These are phyloP conservation scores for Aspergillus indologenus DNA, from an alignment of 495 filamentous ascomycete genomes.

Conservation along the genomic window DNA sequence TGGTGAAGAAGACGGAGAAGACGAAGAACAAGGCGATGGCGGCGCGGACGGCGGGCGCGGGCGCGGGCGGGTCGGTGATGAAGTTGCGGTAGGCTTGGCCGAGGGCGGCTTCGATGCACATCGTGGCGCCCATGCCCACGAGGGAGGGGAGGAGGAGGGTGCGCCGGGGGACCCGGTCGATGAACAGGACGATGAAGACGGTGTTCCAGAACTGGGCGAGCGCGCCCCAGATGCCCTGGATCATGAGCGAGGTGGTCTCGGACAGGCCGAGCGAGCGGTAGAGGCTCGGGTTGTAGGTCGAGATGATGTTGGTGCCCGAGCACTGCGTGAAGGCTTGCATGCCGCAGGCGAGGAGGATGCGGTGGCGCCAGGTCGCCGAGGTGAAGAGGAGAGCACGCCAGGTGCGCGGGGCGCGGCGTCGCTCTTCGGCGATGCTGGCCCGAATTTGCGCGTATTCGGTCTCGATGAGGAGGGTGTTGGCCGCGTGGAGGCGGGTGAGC, in stretches of 20 bases:
- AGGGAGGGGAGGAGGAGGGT: slow-evolving; percentile 52
- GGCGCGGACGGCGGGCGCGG: slow-evolving; percentile 43
- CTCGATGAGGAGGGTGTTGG: slow-evolving; percentile 7
- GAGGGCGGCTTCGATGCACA: slow-evolving; percentile 48
- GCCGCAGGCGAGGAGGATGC: slow-evolving; percentile 15
- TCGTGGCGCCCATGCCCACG: slow-evolving; percentile 49
- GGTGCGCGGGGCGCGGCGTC: slow-evolving; percentile 9
- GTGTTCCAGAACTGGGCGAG: slow-evolving; percentile 51
- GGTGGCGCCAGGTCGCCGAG: slow-evolving; percentile 12
- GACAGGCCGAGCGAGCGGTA: slow-evolving; percentile 14
- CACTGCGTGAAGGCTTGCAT: slow-evolving; percentile 18
- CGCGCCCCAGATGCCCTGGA: slow-evolving; percentile 51
- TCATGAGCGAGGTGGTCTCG: slow-evolving; percentile 41
- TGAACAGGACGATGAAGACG: slow-evolving; percentile 47
- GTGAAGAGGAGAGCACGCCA: slow-evolving; percentile 12
- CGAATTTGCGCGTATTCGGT: slow-evolving; percentile 18
- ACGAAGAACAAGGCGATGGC: slow-evolving; percentile 58
- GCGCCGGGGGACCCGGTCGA: slow-evolving; percentile 51
- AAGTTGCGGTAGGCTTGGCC: slow-evolving; percentile 29
- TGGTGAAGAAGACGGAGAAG: slow-evolving; percentile 55
- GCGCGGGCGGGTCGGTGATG: slow-evolving; percentile 21
- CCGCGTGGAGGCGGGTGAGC: slow-evolving; percentile 11
- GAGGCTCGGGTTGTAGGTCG: slow-evolving; percentile 15
- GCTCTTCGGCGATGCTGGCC: slow-evolving; percentile 18
- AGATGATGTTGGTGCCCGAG: slow-evolving; percentile 17